These are phyloP conservation scores for Vanilla planifolia DNA, from an alignment of 106 monocot genomes.

Conservation along the genomic window DNA sequence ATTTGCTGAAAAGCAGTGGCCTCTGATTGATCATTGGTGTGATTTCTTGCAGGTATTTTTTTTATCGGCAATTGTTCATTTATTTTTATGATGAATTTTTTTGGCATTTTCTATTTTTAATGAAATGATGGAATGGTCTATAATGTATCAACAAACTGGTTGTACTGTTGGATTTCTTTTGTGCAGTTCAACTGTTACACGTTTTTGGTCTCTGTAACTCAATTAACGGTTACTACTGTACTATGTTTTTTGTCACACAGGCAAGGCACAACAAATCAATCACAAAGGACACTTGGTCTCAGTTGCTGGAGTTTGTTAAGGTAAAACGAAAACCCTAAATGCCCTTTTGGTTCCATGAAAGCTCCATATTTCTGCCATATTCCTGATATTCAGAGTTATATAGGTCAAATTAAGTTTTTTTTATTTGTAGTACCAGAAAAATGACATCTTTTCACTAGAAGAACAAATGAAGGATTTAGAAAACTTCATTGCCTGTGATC, in stretches of 20 bases:
- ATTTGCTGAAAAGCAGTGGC: conserved; percentile 87
- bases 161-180: neutral
- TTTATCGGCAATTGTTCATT: neutral
- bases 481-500: no score
- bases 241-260: conserved; percentile 21
- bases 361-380: no score
- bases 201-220: neutral
- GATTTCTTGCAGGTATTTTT: conserved; percentile 70
- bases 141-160: neutral
- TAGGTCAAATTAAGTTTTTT: no score
- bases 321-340: no score
- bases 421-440: no score
- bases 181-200: neutral
- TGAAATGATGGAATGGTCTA: neutral
- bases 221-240: neutral
- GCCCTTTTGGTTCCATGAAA: no score
- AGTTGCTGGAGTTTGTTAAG: conserved; percentile 86
- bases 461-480: no score
- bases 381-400: no score
- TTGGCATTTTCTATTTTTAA: neutral
- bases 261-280: conserved; percentile 86
- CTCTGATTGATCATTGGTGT: conserved; percentile 94
- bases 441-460: no score
- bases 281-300: conserved; percentile 85
- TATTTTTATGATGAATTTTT: neutral